phyloP scores from a whole-genome alignment of 2,329 filamentous ascomycete species.

The Chaetoscypha palmicola region DNA sequence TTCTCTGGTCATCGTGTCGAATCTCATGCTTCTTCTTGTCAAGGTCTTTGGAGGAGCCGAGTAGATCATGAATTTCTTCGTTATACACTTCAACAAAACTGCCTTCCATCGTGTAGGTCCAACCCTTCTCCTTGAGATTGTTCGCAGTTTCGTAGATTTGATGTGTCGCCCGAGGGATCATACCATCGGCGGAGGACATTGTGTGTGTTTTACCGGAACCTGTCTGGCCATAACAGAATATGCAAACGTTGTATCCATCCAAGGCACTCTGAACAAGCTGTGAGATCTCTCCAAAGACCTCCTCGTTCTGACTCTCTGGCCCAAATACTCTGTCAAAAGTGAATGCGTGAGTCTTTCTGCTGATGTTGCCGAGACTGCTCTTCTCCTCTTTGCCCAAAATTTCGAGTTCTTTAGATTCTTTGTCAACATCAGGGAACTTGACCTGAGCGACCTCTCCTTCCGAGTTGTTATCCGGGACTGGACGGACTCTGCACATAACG shows the following conservation, averaged over 20 bases:
- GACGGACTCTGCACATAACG: constrained; percentile 93
- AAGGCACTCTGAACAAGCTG: constrained; percentile 94
- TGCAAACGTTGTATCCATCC: constrained; percentile 97
- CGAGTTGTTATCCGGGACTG: constrained; percentile 52
- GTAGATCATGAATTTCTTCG: constrained; percentile 86
- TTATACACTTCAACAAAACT: constrained; percentile 98
- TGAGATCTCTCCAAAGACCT: constrained; percentile 93
- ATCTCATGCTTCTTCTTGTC: constrained; percentile 84
- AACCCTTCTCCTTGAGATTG: constrained; percentile 80
- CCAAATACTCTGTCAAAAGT: constrained; percentile 91
- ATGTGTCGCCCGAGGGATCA: constrained; percentile 88
- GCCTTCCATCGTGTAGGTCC: constrained; percentile 90
- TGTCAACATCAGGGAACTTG: constrained; percentile 68
- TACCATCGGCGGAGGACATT: constrained; percentile 85
- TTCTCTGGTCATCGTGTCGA: constrained; percentile 73
- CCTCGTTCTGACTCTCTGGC: constrained; percentile 67
- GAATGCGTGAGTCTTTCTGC: constrained; percentile 75
- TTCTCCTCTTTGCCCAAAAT: constrained; percentile 78
- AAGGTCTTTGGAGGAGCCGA: constrained; percentile 63
- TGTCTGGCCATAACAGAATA: constrained; percentile 97
- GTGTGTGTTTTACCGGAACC: constrained; percentile 95
- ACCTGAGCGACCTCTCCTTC: constrained; percentile 63
- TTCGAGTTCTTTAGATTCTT: constrained; percentile 81
- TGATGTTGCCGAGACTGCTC: constrained; percentile 69
- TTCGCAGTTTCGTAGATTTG: constrained; percentile 90